Percentiles rank a stretch among this genome's conserved stretches.
These are phyloP conservation scores for Leccinum angustisporum DNA, from an alignment of 1,284 basidiomycete genomes.

Conservation along the genomic window DNA sequence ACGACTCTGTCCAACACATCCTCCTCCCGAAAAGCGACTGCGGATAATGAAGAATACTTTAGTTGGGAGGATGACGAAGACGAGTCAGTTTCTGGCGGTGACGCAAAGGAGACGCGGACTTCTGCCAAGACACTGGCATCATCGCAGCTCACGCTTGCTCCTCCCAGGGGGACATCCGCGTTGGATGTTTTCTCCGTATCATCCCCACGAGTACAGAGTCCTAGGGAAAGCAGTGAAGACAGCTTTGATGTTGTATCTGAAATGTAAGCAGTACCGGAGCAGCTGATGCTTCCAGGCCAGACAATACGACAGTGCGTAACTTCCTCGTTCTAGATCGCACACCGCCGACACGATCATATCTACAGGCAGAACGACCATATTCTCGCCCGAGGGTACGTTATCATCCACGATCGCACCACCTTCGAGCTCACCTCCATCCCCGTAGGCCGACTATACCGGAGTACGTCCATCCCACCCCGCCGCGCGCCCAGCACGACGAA, in stretches of 20 bases:
- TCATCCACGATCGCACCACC: slow-evolving; percentile 6
- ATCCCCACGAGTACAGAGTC: too few relatives aligned
- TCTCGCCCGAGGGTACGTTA: slow-evolving; percentile 42
- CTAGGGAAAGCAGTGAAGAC: too few relatives aligned
- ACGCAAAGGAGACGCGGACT: too few relatives aligned
- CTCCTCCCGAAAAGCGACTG: slow-evolving; percentile 40
- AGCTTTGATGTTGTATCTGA: too few relatives aligned
- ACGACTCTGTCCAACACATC: slow-evolving; percentile 11
- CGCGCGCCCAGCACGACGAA: background rate
- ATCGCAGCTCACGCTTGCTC: slow-evolving; percentile 4
- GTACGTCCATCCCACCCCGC: slow-evolving; percentile 45
- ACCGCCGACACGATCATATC: slow-evolving; percentile 20
- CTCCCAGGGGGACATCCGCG: slow-evolving; percentile 24
- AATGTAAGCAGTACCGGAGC: too few relatives aligned
- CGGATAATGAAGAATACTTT: slow-evolving; percentile 63
- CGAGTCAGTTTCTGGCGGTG: too few relatives aligned
- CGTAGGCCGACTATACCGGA: slow-evolving; percentile 86
- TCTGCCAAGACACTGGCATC: slow-evolving; percentile 33
- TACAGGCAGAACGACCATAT: slow-evolving; percentile 88
- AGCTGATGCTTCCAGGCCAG: too few relatives aligned
- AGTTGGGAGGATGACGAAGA: slow-evolving; percentile 30
- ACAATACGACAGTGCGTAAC: too few relatives aligned
- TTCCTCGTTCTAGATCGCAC: background rate
- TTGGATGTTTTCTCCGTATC: too few relatives aligned
- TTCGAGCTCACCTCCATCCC: slow-evolving; percentile 3